A percentile compares a stretch with the other conserved stretches of the same genome.
phyloP scores from a whole-genome alignment of 306 rosid genomes.

The Rosa chinensis region DNA sequence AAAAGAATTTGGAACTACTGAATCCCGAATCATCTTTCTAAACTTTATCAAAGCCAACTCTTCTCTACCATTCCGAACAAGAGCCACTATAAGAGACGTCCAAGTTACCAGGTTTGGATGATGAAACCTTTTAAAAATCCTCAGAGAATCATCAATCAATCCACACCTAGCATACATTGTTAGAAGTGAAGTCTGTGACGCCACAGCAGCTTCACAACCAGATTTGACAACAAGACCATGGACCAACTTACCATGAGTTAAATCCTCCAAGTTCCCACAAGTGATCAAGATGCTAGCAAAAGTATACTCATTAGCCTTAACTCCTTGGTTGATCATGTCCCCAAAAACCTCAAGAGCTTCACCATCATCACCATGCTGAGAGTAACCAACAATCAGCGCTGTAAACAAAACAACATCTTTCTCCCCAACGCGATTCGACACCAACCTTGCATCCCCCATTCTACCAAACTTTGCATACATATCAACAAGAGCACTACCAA shows the following conservation, averaged over 20 bases:
- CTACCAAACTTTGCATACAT: conserved; percentile 64
- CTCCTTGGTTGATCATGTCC: conserved; percentile 44
- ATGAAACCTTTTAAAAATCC: conserved; percentile 46
- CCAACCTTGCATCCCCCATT: conserved; percentile 50
- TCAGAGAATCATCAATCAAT: conserved; percentile 55
- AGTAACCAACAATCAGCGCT: conserved; percentile 66
- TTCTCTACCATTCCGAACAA: conserved; percentile 59
- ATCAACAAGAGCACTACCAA: conserved; percentile 60
- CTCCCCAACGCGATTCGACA: conserved; percentile 50
- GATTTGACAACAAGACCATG: conserved; percentile 60
- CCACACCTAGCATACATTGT: conserved; percentile 66
- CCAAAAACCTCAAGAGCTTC: conserved; percentile 51
- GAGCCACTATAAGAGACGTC: conserved; percentile 70
- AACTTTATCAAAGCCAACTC: conserved; percentile 54
- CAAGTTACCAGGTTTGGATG: conserved; percentile 66
- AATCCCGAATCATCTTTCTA: conserved; percentile 55
- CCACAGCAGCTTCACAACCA: conserved; percentile 56
- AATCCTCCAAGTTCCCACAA: conserved; percentile 57
- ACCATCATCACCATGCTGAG: conserved; percentile 44
- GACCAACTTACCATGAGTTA: conserved; percentile 49
- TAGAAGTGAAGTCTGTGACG: conserved; percentile 64
- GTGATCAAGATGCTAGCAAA: conserved; percentile 53
- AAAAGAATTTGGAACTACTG: conserved; percentile 50
- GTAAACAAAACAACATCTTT: conserved; percentile 73
- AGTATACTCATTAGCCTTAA: conserved; percentile 62